phyloP scores from a whole-genome alignment of 768 basidiomycete genomes.

The Tulasnella sp. region DNA sequence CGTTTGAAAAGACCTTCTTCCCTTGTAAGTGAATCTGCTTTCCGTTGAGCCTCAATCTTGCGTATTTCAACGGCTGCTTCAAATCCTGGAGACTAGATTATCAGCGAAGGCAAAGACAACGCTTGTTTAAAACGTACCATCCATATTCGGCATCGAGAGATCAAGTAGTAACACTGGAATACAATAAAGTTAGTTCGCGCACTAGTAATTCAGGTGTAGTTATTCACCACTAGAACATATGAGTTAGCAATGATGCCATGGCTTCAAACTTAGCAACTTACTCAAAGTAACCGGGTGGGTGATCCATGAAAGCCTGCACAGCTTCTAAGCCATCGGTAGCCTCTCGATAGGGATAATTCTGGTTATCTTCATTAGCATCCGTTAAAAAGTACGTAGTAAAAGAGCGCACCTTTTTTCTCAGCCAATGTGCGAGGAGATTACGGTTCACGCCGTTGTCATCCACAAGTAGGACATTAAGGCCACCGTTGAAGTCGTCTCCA shows the following conservation, averaged over 20 bases:
- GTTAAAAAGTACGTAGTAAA: conserved; percentile 24
- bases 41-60: conserved; percentile 44
- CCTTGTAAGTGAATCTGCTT: conserved; percentile 21
- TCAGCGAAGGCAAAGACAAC: conserved; percentile 1
- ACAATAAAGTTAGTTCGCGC: background rate
- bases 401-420: conserved; percentile 26
- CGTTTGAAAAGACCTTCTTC: conserved; percentile 23
- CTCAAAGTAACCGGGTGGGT: conserved; percentile 70
- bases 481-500: conserved; percentile 28
- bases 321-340: conserved; percentile 79
- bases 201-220: background rate
- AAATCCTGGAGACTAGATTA: conserved; percentile 39
- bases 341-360: conserved; percentile 64
- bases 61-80: conserved; percentile 77
- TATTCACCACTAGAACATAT: conserved; percentile 11
- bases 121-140: conserved; percentile 40
- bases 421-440: conserved; percentile 41
- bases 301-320: conserved; percentile 50
- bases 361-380: conserved; percentile 36
- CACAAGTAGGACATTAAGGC: conserved; percentile 67
- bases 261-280: conserved; percentile 28
- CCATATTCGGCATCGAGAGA: conserved; percentile 86
- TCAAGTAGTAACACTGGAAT: conserved; percentile 68
- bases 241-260: conserved; percentile 13
- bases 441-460: conserved; percentile 86